A percentile compares a stretch with the other conserved stretches of the same genome.
Conservation (phyloP, 768 basidiomycete species). For the Galerina marginata region DNA sequence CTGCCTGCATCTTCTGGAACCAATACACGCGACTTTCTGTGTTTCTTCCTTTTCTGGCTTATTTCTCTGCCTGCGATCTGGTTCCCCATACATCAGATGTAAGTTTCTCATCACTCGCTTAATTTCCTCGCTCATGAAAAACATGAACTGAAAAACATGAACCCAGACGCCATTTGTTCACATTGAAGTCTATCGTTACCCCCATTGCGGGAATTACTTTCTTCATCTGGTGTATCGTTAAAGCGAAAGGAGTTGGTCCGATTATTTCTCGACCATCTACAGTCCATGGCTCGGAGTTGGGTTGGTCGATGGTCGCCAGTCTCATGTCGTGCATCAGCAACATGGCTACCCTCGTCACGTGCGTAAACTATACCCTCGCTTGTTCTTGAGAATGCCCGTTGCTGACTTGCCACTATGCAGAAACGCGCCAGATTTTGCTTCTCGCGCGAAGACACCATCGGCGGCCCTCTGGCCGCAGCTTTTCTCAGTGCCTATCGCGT, state of each 20-base stretch:
- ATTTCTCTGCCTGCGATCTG: conserved; percentile 80
- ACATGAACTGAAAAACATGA: conserved; percentile 10
- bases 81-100: conserved; percentile 86
- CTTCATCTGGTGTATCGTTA: conserved; percentile 80
- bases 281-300: conserved; percentile 68
- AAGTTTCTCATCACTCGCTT: conserved; percentile 30
- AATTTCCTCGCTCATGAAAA: conserved; percentile 10
- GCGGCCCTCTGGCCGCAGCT: conserved; percentile 72
- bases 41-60: conserved; percentile 89
- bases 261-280: conserved; percentile 69
- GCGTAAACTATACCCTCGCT: conserved; percentile 27
- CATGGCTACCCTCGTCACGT: conserved; percentile 77
- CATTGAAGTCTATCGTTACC: conserved; percentile 74
- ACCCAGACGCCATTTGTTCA: conserved; percentile 75
- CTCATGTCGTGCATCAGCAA: conserved; percentile 83
- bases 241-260: conserved; percentile 78
- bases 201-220: conserved; percentile 74
- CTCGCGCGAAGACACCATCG: conserved; percentile 57
- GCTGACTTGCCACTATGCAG: conserved; percentile 37
- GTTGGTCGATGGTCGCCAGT: conserved; percentile 77
- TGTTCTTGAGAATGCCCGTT: conserved; percentile 1
- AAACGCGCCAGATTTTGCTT: conserved; percentile 81
- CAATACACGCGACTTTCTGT: conserved; percentile 75
- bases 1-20: conserved; percentile 78
- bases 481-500: conserved; percentile 72